Conservation (phyloP, 2,329 filamentous ascomycete species). For the Thermoascus crustaceus region DNA sequence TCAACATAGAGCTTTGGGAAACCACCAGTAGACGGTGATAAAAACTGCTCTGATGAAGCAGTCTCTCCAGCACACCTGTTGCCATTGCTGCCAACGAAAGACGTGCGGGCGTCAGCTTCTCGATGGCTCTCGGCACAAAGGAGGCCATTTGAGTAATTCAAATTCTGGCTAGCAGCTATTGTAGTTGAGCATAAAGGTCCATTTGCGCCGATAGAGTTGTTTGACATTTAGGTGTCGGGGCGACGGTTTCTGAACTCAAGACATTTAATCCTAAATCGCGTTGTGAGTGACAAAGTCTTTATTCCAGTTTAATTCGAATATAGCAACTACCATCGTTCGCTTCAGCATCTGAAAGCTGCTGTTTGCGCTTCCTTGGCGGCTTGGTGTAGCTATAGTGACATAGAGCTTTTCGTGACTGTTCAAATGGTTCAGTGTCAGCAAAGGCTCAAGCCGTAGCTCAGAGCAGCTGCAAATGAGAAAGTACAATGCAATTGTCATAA, state of each 20-base stretch:
- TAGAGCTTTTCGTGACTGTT: constrained; percentile 1
- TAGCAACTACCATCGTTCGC: background rate
- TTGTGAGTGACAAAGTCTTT: background rate
- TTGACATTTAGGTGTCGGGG: too few relatives aligned
- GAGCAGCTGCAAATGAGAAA: background rate
- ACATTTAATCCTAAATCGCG: too few relatives aligned
- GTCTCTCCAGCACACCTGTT: too few relatives aligned
- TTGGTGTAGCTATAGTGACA: constrained; percentile 5
- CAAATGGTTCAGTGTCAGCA: background rate
- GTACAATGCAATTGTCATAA: background rate
- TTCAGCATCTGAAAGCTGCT: background rate
- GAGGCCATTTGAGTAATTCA: too few relatives aligned
- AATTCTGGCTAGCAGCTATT: too few relatives aligned
- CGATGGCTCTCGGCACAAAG: too few relatives aligned
- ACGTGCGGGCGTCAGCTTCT: too few relatives aligned
- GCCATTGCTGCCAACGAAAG: too few relatives aligned
- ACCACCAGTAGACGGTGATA: background rate
- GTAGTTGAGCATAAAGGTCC: too few relatives aligned
- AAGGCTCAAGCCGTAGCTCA: too few relatives aligned
- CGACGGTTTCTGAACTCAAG: too few relatives aligned
- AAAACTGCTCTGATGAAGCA: background rate
- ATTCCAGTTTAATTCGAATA: background rate
- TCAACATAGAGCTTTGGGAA: constrained; percentile 2
- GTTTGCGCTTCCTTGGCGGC: constrained; percentile 4
- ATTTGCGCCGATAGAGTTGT: too few relatives aligned